Conservation (phyloP, 331 rosid genomes). For the Arachis monticola region DNA sequence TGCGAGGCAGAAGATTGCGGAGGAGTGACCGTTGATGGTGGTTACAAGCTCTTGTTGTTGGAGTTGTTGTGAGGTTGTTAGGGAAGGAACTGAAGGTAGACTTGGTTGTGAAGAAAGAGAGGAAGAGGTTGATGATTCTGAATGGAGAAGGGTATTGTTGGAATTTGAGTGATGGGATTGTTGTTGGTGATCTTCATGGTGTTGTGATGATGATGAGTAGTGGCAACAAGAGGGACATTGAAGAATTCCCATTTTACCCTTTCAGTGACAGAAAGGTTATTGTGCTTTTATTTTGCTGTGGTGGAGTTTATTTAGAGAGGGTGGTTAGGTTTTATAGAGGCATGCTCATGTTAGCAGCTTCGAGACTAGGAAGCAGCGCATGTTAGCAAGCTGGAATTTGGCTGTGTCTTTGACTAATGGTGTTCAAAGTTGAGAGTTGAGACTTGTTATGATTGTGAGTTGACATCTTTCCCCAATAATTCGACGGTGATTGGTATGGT, state of each 20-base stretch:
- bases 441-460: neutral
- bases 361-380: neutral
- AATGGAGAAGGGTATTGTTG: slow-evolving; percentile 26
- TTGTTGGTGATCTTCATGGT: slow-evolving; percentile 27
- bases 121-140: slow-evolving; percentile 45
- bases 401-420: neutral
- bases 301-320: neutral
- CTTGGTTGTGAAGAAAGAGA: slow-evolving; percentile 74
- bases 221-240: slow-evolving; percentile 51
- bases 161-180: slow-evolving; percentile 19
- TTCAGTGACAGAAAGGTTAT: neutral
- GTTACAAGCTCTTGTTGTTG: slow-evolving; percentile 37
- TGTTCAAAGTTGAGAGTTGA: neutral
- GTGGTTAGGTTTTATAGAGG: slow-evolving; percentile 35
- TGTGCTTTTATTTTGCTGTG: neutral
- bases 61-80: slow-evolving; percentile 42
- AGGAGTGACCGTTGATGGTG: slow-evolving; percentile 46
- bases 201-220: neutral
- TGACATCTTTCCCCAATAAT: neutral
- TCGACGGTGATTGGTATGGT: neutral
- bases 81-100: slow-evolving; percentile 72
- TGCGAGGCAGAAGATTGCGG: slow-evolving; percentile 48
- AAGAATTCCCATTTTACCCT: slow-evolving; percentile 52
- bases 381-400: slow-evolving; percentile 23
- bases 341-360: slow-evolving; percentile 18